A percentile compares a stretch with the other conserved stretches of the same genome.
These are phyloP conservation scores for Xanthoceras sorbifolium DNA, from an alignment of 345 rosid genomes.

Conservation along the genomic window DNA sequence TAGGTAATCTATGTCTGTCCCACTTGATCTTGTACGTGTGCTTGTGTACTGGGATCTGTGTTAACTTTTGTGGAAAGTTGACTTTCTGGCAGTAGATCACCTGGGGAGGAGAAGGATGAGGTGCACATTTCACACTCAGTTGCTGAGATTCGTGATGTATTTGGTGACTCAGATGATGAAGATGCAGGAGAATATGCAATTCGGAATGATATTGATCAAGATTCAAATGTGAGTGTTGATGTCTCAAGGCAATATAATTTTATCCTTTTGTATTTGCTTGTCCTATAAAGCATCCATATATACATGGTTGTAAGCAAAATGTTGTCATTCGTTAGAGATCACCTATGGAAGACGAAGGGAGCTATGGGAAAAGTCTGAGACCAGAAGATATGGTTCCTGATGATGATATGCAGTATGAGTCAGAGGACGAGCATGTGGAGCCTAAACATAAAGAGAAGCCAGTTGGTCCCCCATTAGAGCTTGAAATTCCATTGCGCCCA, in stretches of 20 bases:
- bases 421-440: constrained; percentile 82
- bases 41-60: constrained; percentile 10
- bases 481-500: constrained; percentile 76
- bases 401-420: constrained; percentile 79
- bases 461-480: constrained; percentile 84
- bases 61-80: constrained; percentile 16
- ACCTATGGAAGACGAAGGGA: constrained; percentile 78
- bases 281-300: constrained; percentile 6
- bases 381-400: constrained; percentile 77
- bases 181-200: constrained; percentile 68
- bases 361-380: constrained; percentile 63
- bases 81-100: constrained; percentile 51
- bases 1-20: constrained; percentile 44
- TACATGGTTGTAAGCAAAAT: constrained; percentile 13
- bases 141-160: constrained; percentile 93
- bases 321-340: constrained; percentile 55
- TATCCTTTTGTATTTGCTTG: constrained; percentile 6
- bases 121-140: constrained; percentile 56
- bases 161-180: constrained; percentile 97
- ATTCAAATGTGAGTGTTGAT: constrained; percentile 57
- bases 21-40: neutral
- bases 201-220: constrained; percentile 66
- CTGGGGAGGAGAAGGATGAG: constrained; percentile 68
- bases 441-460: constrained; percentile 82
- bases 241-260: constrained; percentile 1